phyloP scores from a whole-genome alignment of 208 protist species.

The Endotrypanum monterogeii region DNA sequence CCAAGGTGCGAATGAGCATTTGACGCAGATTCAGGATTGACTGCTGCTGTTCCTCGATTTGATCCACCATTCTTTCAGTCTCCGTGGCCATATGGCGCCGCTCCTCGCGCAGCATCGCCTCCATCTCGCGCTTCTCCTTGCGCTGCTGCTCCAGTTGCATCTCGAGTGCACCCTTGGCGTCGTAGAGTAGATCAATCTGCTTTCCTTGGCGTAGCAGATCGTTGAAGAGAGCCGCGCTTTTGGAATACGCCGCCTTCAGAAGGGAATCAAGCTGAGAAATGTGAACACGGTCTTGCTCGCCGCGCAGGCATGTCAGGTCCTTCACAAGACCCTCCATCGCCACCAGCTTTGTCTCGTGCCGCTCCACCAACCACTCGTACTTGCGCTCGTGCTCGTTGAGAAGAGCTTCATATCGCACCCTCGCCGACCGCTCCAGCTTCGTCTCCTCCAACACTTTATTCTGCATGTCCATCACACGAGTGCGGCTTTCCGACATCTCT shows the following conservation, averaged over 20 bases:
- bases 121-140: conserved; percentile 60
- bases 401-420: conserved; percentile 58
- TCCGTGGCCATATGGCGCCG: conserved; percentile 58
- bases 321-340: conserved; percentile 75
- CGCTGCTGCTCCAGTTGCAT: conserved; percentile 64
- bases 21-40: conserved; percentile 80
- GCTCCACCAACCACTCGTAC: conserved; percentile 54
- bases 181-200: conserved; percentile 76
- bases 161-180: conserved; percentile 60
- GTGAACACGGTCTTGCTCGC: conserved; percentile 66
- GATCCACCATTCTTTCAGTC: conserved; percentile 72
- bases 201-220: conserved; percentile 79
- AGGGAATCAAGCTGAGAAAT: conserved; percentile 80
- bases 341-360: conserved; percentile 63
- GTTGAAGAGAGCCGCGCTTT: conserved; percentile 85
- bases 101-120: conserved; percentile 67
- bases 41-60: conserved; percentile 85
- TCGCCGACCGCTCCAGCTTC: conserved; percentile 47
- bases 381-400: conserved; percentile 64
- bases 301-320: conserved; percentile 70
- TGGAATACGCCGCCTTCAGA: conserved; percentile 81
- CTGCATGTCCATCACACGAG: conserved; percentile 82
- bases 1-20: conserved; percentile 81
- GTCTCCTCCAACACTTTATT: conserved; percentile 74
- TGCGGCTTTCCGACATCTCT: conserved; percentile 82